Conservation (phyloP, 306 rosid species). For the Cucumis sativus region Cucumber_9930_V3 NC_026660.2:25716001-25716500, state of each 20-base stretch:
- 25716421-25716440: too few species aligned
- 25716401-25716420: too few species aligned
- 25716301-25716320: background rate
- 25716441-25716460: too few species aligned
- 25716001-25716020: conserved; percentile 20
- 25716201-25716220: conserved; percentile 29
- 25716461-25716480: too few species aligned
- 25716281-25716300: background rate
- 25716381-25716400: background rate
- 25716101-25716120: conserved; percentile 2
- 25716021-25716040: conserved; percentile 12
- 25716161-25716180: background rate
- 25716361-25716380: background rate
- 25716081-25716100: background rate
- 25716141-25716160: background rate
- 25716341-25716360: background rate
- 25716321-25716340: background rate
- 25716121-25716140: background rate
- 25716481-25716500: too few species aligned
- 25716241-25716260: conserved; percentile 65
- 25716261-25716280: background rate
- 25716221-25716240: conserved; percentile 75
- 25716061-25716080: conserved; percentile 16
- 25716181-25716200: conserved; percentile 10
- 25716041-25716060: conserved; percentile 26